phyloP scores from a whole-genome alignment of 495 filamentous ascomycete species.

The Xylaria venustula region DNA sequence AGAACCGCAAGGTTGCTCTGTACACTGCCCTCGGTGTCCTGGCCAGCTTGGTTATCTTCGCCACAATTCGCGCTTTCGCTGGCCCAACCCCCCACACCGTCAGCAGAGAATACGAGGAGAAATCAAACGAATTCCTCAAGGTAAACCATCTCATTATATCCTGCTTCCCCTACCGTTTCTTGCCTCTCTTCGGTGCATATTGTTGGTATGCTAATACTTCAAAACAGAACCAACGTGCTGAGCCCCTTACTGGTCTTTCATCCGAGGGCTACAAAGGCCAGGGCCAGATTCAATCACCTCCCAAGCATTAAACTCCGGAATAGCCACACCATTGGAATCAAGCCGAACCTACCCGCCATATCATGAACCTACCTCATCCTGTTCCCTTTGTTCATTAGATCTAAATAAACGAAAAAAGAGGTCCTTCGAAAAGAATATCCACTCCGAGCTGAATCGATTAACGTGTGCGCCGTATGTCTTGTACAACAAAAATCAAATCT shows the following conservation, averaged over 20 bases:
- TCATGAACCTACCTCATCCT: conserved; percentile 9
- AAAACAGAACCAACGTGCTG: conserved; percentile 72
- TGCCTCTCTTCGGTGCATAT: not conserved
- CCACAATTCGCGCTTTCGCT: conserved; percentile 60
- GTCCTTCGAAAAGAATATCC: conserved; percentile 8
- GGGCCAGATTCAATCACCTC: conserved; percentile 75
- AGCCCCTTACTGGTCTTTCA: conserved; percentile 86
- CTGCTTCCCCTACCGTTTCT: not conserved
- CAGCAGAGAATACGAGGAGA: conserved; percentile 93
- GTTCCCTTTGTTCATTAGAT: conserved; percentile 42
- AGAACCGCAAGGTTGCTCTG: conserved; percentile 68
- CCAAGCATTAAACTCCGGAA: conserved; percentile 32
- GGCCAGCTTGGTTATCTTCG: conserved; percentile 64
- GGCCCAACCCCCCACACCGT: conserved; percentile 76
- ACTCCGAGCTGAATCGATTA: conserved; percentile 23
- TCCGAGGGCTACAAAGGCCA: conserved; percentile 76
- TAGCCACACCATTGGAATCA: not conserved
- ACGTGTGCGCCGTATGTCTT: conserved; percentile 16
- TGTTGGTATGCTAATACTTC: conserved; percentile 20
- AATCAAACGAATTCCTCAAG: conserved; percentile 85
- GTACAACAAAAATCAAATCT: conserved; percentile 19
- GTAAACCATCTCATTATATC: conserved; percentile 42
- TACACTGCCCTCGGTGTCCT: conserved; percentile 65
- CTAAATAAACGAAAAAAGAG: conserved; percentile 14
- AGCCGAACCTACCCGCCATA: not conserved